Evolutionary conservation across 1,139 yeast genomes (phyloP).

Genomic region (Geotrichum bryndzae): DNA sequence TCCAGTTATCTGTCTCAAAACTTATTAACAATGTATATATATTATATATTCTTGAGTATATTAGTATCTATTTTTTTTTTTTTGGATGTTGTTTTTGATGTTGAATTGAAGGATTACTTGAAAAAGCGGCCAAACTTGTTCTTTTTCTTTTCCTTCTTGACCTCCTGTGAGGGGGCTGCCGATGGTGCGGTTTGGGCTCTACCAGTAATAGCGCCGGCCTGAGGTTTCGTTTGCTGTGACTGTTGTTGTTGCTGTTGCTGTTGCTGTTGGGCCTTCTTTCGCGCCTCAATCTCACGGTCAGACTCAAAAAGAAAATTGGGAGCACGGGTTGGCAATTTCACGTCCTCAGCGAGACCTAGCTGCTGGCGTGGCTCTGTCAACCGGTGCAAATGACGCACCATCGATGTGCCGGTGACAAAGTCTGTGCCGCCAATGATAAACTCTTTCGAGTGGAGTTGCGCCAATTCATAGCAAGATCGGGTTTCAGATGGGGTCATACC

Average conservation of each 20-base stretch:
- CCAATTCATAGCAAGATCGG: constrained; percentile 67
- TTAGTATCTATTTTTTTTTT: neutral
- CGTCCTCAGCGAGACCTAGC: constrained; percentile 12
- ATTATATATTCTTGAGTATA: neutral
- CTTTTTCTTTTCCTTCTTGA: constrained; percentile 19
- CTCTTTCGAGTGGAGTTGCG: constrained; percentile 47
- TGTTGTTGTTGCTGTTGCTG: constrained; percentile 36
- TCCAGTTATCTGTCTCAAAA: neutral
- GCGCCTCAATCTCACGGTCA: constrained; percentile 2
- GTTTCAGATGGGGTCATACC: constrained; percentile 84
- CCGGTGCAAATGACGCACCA: constrained; percentile 36
- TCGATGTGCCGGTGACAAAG: constrained; percentile 56
- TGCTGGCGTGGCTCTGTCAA: constrained; percentile 20
- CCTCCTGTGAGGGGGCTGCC: neutral
- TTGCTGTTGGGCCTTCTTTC: constrained; percentile 47
- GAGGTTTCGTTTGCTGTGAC: neutral
- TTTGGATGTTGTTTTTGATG: neutral
- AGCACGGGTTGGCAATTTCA: constrained; percentile 4
- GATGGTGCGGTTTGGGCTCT: neutral
- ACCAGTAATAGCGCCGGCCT: neutral
- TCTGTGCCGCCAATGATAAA: constrained; percentile 81
- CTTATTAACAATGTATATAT: neutral
- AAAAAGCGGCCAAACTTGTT: constrained; percentile 24
- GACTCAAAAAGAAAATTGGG: constrained; percentile 15
- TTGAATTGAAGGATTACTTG: constrained; percentile 15